Base-by-base conservation (phyloP, 345 rosid species). In the Linum usitatissimum region DNA sequence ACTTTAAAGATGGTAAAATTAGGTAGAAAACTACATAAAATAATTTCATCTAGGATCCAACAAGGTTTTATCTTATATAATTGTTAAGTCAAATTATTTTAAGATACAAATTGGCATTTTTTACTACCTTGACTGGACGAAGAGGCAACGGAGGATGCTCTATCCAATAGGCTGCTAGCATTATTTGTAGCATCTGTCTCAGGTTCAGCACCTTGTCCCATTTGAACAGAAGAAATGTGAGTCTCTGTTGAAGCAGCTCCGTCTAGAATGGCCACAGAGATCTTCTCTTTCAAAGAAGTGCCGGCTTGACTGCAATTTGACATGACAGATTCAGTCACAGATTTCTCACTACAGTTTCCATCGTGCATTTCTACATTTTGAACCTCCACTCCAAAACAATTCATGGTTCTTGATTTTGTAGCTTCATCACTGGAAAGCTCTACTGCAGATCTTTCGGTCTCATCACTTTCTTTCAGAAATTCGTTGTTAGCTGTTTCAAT, bases 251-350 rank as follows among this genome's bases (percentile, higher is more conserved):
- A 68, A 53, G 64, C 48, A 21, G 53, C 71, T 69, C 66, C 78
- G 57, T 68, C 78, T 5, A n/a, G 59, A 62, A 58, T 55, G 36
- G 36, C 40, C 54, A 31, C 53, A 6, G 70, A 63, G 64, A 51
- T 42, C n/a, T 79, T 73, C 69, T 73, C 85, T 62, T 73, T 72
- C 62, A 63, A 20, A 51, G 80, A 62, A 19, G 66, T 64, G 54
- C 71, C 75, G 63, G 79, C 87, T 66, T 76, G 77, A 61, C 64
- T 79, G 19, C 76, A 75, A 45, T 70, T 75, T 76, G 85, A 69
- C 45, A 66, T 31, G 48, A 59, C 63, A 74, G 82, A 62, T 58
- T 63, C 59, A 53, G 57, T 36, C 49, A 56, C 38, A 69, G 67
- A 73, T 71, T 67, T 72, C 71, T 67, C 75, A 75, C 59, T 55